Conservation (phyloP, 306 rosid species). For the Vicia villosa region DNA sequence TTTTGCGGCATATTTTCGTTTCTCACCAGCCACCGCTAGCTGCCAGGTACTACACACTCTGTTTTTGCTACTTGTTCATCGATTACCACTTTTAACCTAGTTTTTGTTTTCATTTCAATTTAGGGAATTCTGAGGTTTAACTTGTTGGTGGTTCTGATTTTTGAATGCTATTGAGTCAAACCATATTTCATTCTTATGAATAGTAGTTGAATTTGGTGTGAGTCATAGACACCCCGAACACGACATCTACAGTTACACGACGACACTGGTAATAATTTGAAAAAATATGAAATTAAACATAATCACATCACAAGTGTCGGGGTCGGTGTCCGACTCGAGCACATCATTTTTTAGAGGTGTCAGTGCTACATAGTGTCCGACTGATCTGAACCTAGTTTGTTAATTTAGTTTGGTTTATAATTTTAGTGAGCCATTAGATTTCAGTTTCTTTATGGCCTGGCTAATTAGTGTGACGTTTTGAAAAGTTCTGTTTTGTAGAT, state of each 20-base stretch:
- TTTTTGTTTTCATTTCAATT: background rate
- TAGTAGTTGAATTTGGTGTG: background rate
- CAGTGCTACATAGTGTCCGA: too few species aligned
- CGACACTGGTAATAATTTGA: too few species aligned
- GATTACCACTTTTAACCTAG: background rate
- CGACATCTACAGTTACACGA: too few species aligned
- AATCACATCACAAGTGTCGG: too few species aligned
- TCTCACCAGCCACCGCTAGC: background rate
- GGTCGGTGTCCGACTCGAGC: too few species aligned
- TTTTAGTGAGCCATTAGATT: background rate
- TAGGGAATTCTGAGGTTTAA: background rate
- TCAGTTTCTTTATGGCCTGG: background rate
- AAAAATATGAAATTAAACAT: too few species aligned
- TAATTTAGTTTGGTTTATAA: background rate
- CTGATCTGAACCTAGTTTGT: background rate
- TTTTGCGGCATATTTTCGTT: background rate
- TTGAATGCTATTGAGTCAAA: background rate
- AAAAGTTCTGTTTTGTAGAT: too few species aligned
- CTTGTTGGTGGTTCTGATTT: background rate
- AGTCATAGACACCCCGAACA: too few species aligned
- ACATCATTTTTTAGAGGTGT: too few species aligned
- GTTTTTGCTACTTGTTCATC: background rate
- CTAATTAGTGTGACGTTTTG: background rate
- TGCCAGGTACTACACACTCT: background rate
- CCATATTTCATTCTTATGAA: background rate